Conservation (phyloP, 345 rosid genomes). For the Murraya koenigii region DNA sequence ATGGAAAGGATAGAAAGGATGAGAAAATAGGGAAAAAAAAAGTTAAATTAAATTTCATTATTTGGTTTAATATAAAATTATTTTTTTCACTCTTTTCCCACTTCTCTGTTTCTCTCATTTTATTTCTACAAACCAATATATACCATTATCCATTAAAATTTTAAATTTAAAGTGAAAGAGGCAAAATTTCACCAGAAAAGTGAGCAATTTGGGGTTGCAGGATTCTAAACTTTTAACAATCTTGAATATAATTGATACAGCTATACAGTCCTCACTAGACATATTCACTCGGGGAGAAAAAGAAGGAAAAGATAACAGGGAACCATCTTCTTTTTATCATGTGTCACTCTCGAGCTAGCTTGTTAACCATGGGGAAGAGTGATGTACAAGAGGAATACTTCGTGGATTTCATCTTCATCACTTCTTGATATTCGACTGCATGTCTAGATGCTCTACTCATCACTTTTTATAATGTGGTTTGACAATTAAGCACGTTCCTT, state of each 20-base stretch:
- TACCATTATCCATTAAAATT: too few species aligned
- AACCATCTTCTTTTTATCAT: slow-evolving; percentile 8
- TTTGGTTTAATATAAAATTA: too few species aligned
- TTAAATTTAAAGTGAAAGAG: too few species aligned
- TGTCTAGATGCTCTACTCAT: neutral
- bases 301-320: neutral
- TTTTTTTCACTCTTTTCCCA: too few species aligned
- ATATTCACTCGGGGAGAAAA: neutral
- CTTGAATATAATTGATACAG: neutral
- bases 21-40: too few species aligned
- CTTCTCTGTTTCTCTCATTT: too few species aligned
- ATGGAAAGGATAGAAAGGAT: too few species aligned
- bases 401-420: neutral
- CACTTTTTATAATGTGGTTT: neutral
- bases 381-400: neutral
- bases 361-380: neutral
- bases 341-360: slow-evolving; percentile 7
- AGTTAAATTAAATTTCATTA: too few species aligned
- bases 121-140: too few species aligned
- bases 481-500: neutral
- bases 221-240: slow-evolving; percentile 8
- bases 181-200: too few species aligned
- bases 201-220: too few species aligned
- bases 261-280: neutral
- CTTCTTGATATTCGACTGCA: neutral